phyloP scores from a whole-genome alignment of 75 land plant species.

The Isoetes taiwanensis region DNA sequence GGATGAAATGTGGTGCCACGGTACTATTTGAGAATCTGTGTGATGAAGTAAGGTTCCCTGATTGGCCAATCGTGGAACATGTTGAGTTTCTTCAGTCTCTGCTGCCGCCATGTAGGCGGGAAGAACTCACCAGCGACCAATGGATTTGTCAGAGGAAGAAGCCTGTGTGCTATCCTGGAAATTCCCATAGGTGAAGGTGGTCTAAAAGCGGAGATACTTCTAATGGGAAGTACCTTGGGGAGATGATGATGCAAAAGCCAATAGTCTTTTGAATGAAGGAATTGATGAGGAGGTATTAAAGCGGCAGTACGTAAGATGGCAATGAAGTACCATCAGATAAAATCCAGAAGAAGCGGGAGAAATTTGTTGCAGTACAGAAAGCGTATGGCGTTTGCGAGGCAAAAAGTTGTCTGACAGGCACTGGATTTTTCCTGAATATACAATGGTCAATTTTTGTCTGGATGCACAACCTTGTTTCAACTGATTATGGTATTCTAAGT shows the following conservation, averaged over 20 bases:
- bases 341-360: conserved; percentile 99
- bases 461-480: too few species aligned
- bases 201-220: conserved; percentile 20
- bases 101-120: conserved; percentile 96
- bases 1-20: conserved; percentile 99
- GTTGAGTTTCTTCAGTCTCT: conserved; percentile 94
- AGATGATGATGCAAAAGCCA: conserved; percentile 30
- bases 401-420: neutral
- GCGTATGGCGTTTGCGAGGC: conserved; percentile 99
- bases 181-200: conserved; percentile 56
- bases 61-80: conserved; percentile 98
- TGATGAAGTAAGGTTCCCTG: conserved; percentile 94
- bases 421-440: neutral
- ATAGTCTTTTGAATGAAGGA: conserved; percentile 37
- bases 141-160: conserved; percentile 99
- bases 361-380: conserved; percentile 97
- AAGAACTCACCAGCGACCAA: conserved; percentile 91
- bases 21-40: conserved; percentile 91
- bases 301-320: conserved; percentile 97
- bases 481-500: too few species aligned
- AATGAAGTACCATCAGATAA: conserved; percentile 96
- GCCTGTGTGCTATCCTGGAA: conserved; percentile 82
- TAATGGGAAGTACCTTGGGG: conserved; percentile 56
- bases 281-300: conserved; percentile 96
- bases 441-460: neutral